Base-by-base conservation (phyloP, 768 basidiomycete genomes). In the Punctularia strigosozonata region DNA sequence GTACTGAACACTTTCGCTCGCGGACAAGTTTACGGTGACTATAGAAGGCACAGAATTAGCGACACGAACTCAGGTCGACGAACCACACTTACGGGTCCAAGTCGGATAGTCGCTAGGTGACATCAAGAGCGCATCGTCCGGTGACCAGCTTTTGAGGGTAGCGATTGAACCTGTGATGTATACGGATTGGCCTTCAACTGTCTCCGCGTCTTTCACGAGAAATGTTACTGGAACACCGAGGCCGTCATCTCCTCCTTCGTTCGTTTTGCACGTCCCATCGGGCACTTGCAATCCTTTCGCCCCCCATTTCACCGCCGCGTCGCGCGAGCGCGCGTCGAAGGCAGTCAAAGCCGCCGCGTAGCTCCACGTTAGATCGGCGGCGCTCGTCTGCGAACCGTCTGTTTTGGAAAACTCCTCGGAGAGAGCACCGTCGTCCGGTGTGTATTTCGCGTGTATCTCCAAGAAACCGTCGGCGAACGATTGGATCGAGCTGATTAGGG, bases 361-460 rank as follows among this genome's bases (percentile, higher is more conserved):
- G 48, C 74, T 80, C 83, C 82, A 86, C 0, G 82, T 85, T 40
- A 85, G 61, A 51, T 86, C 75, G 7, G 52, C 55, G 3, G 83
- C 83, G 51, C 77, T 78, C 14, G 71, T 41, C 1, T 70, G 78
- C 3, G 55, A 31, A 3, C 83, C 83, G 19, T 63, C 52, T 39
- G 39, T 54, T 46, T 59, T 69, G 49, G 58, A 55, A 50, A 63
- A 85, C 51, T 86, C 80, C 51, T 86, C 83, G 3, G 80, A 53
- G 8, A 85, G 61, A 6, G 58, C 65, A 3, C 84, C 83, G 37
- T 57, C 53, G 0, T 69, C 51, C 6, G 82, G 80, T 1, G 84
- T 84, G 50, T 74, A 74, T 47, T 72, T 67, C 13, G 73, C 71
- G 31, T 64, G 69, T 18, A 74, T 52, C 25, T 65, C 65, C 6